phyloP scores from a whole-genome alignment of 805 yeast genomes.

The Pichia nanzhaoensis region DNA sequence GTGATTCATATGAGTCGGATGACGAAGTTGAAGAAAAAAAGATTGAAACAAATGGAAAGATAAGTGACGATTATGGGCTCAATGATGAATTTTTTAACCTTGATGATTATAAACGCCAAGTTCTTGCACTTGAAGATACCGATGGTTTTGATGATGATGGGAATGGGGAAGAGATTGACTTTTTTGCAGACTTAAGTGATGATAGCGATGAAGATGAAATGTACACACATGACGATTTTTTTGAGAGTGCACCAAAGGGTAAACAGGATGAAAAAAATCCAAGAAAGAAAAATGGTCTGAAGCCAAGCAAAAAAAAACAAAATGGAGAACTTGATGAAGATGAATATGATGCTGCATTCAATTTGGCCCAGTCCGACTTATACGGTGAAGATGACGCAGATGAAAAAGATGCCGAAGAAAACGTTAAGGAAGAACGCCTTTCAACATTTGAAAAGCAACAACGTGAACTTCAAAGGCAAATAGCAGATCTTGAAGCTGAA shows the following conservation, averaged over 20 bases:
- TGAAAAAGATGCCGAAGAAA: constrained; percentile 18
- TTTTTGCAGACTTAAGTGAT: constrained; percentile 47
- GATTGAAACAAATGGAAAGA: constrained; percentile 24
- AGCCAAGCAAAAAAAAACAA: constrained; percentile 14
- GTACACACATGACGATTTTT: constrained; percentile 61
- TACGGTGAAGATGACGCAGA: constrained; percentile 39
- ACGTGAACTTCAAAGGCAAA: constrained; percentile 65
- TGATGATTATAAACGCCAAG: constrained; percentile 52
- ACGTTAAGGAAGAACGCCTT: constrained; percentile 30
- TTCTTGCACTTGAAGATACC: constrained; percentile 24
- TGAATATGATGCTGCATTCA: constrained; percentile 56
- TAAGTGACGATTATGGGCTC: constrained; percentile 51
- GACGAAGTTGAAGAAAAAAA: constrained; percentile 16
- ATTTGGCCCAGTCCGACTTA: constrained; percentile 56
- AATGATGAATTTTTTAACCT: constrained; percentile 82
- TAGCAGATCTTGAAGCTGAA: constrained; percentile 73
- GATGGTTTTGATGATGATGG: constrained; percentile 41
- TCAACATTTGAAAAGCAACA: constrained; percentile 85
- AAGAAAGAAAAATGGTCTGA: constrained; percentile 11
- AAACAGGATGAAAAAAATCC: constrained; percentile 14
- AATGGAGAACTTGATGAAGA: constrained; percentile 48
- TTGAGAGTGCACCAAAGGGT: constrained; percentile 31
- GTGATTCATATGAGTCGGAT: constrained; percentile 28
- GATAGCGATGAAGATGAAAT: constrained; percentile 38
- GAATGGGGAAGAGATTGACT: constrained; percentile 46